Evolutionary conservation across 225 moss, liverwort and hornwort species (phyloP).

Genomic region (Sphagnum contortum): DNA sequence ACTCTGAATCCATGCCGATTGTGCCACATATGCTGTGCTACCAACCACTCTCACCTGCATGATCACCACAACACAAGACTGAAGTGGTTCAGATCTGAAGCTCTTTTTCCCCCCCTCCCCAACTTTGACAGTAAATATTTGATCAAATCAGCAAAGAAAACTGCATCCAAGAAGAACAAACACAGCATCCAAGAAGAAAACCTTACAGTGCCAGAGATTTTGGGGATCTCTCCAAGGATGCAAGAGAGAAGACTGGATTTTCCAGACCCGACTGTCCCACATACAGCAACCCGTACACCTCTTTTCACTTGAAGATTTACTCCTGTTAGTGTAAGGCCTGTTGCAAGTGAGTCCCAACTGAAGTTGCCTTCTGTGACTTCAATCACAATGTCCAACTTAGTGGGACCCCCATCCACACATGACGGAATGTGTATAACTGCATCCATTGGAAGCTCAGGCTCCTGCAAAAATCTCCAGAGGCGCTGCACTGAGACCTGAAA

Average conservation of each 20-base stretch:
- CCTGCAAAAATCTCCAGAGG: constrained; percentile 19
- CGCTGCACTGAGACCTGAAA: constrained; percentile 21
- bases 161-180: too few relatives aligned
- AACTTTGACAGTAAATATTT: too few relatives aligned
- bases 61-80: background rate
- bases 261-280: constrained; percentile 80
- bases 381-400: constrained; percentile 19
- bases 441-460: constrained; percentile 29
- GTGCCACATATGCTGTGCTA: constrained; percentile 68
- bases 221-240: constrained; percentile 79
- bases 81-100: background rate
- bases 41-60: constrained; percentile 65
- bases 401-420: background rate
- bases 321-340: constrained; percentile 10
- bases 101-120: too few relatives aligned
- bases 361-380: constrained; percentile 16
- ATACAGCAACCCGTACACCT: constrained; percentile 59
- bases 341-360: constrained; percentile 24
- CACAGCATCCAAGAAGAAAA: too few relatives aligned
- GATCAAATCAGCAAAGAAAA: too few relatives aligned
- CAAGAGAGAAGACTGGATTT: constrained; percentile 80
- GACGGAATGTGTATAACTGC: constrained; percentile 12
- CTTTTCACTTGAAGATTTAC: constrained; percentile 41
- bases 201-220: constrained; percentile 53
- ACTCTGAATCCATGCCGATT: constrained; percentile 83